These are phyloP conservation scores for Eucalyptus curtisii DNA, from an alignment of 345 rosid species.

Conservation along the genomic window DNA sequence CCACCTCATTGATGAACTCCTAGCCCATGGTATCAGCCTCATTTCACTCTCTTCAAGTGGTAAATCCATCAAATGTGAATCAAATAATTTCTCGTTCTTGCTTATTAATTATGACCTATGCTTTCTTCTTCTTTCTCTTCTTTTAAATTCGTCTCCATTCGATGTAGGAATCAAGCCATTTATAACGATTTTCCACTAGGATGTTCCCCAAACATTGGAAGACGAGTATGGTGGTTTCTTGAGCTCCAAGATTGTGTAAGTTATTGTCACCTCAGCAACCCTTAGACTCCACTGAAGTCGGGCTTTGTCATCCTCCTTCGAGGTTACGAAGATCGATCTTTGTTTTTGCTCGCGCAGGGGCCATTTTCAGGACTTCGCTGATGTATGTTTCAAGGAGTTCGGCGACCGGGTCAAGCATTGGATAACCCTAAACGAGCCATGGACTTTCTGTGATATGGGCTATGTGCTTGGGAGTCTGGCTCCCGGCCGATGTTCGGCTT, in stretches of 20 bases:
- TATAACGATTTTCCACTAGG: conserved; percentile 28
- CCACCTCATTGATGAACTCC: conserved; percentile 10
- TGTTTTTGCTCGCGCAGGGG: background rate
- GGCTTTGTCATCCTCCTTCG: background rate
- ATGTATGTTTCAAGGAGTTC: conserved; percentile 18
- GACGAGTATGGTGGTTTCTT: conserved; percentile 27
- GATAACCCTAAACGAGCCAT: conserved; percentile 43
- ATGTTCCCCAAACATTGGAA: conserved; percentile 25
- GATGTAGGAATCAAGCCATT: conserved; percentile 20
- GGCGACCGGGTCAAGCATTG: conserved; percentile 38
- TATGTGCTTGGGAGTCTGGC: background rate
- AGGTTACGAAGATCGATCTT: background rate
- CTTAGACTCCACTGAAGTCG: background rate
- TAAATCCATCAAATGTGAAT: background rate
- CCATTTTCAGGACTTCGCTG: conserved; percentile 19
- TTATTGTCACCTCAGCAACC: no score
- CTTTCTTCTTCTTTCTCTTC: background rate
- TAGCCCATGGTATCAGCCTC: background rate
- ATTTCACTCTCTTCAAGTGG: background rate
- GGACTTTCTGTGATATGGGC: background rate
- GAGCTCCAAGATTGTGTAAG: conserved; percentile 17
- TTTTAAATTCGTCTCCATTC: background rate
- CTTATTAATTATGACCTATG: background rate
- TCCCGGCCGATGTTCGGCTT: conserved; percentile 27
- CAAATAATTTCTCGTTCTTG: background rate